A percentile compares a stretch with the other conserved stretches of the same genome.
phyloP scores from a whole-genome alignment of 2,329 filamentous ascomycete genomes.

The Neofusicoccum sp. region DNA sequence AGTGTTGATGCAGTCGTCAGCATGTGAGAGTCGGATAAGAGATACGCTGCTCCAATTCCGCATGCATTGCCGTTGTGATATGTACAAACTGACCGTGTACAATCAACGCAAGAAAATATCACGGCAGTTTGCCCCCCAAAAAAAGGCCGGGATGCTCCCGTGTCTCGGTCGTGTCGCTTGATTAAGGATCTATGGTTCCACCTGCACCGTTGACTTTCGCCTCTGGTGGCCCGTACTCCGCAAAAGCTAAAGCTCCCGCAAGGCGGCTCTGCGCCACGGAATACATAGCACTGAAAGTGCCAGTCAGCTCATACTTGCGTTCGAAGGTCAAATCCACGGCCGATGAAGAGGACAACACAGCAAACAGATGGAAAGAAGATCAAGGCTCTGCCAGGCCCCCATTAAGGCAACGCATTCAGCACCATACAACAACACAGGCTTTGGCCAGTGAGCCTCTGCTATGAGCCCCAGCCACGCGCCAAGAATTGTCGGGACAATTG shows the following conservation, averaged over 20 bases:
- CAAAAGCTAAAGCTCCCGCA: not conserved
- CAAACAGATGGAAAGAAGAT: not conserved
- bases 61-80: no score
- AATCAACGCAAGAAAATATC: not conserved
- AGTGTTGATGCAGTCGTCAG: no score
- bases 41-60: no score
- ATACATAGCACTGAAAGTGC: not conserved
- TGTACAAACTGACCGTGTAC: no score
- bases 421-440: not conserved
- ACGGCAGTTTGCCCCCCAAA: not conserved
- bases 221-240: not conserved
- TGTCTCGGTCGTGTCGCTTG: not conserved
- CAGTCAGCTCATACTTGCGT: not conserved
- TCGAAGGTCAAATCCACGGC: not conserved
- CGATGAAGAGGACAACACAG: no score
- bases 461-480: not conserved
- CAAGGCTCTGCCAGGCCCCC: no score
- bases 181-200: slow-evolving; percentile 1
- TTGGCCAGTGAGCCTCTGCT: not conserved
- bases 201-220: not conserved
- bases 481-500: not conserved
- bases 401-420: not conserved
- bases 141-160: not conserved
- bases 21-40: no score
- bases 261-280: not conserved